Evolutionary conservation across 768 basidiomycete species (phyloP).

Genomic region (Plicaturopsis crispa): DNA sequence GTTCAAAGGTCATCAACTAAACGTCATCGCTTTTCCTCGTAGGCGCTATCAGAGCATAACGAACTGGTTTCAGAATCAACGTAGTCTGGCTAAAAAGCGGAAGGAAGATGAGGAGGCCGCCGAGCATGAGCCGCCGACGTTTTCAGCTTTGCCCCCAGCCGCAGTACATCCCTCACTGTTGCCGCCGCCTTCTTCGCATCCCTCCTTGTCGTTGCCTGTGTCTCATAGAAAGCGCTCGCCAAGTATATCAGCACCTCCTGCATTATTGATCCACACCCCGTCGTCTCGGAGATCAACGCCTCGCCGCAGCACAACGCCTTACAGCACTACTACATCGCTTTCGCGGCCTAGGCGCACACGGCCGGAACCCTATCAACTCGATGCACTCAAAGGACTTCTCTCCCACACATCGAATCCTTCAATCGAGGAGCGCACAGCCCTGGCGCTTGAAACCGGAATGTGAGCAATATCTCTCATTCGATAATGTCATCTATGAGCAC

Average conservation of each 20-base stretch:
- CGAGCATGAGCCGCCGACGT: constrained; percentile 19
- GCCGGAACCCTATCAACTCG: constrained; percentile 73
- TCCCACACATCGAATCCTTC: constrained; percentile 64
- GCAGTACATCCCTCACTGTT: constrained; percentile 14
- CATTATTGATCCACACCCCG: not conserved
- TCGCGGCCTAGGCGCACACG: constrained; percentile 64
- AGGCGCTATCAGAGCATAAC: constrained; percentile 78
- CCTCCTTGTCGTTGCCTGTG: constrained; percentile 16
- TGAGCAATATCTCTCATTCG: constrained; percentile 23
- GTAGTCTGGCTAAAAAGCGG: constrained; percentile 67
- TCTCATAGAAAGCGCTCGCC: not conserved
- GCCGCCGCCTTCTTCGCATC: constrained; percentile 20
- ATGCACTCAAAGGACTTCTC: constrained; percentile 65
- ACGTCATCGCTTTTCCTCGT: constrained; percentile 21
- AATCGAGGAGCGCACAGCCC: constrained; percentile 69
- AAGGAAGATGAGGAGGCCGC: constrained; percentile 44
- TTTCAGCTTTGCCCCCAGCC: constrained; percentile 9
- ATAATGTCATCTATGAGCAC: not conserved
- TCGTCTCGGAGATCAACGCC: constrained; percentile 7
- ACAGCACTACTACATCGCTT: constrained; percentile 30
- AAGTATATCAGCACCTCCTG: not conserved
- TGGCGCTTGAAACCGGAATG: constrained; percentile 77
- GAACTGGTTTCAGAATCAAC: constrained; percentile 87
- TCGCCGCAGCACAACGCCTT: constrained; percentile 37
- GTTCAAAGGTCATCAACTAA: constrained; percentile 6